A percentile compares a stretch with the other conserved stretches of the same genome.
phyloP scores from a whole-genome alignment of 345 rosid species.

The Lepidium didymum region DNA sequence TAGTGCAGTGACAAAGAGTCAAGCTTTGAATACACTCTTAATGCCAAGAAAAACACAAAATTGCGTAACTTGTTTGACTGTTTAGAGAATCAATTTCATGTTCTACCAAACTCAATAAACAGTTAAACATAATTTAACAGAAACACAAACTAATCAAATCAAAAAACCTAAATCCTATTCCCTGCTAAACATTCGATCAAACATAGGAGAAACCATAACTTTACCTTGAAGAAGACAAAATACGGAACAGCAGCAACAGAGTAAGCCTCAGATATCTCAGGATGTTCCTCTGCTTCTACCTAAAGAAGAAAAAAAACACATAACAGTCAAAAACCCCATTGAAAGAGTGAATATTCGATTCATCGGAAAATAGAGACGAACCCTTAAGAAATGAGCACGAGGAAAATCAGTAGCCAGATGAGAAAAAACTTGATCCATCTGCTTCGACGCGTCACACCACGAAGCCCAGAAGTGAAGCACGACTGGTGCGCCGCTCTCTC shows the following conservation, averaged over 20 bases:
- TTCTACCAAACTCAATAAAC: background rate
- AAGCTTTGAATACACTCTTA: too few relatives aligned
- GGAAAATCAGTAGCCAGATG: conserved; percentile 94
- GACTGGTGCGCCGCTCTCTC: conserved; percentile 45
- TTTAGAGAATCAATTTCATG: background rate
- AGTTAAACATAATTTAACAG: background rate
- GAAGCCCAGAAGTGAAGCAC: conserved; percentile 93
- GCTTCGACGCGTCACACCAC: conserved; percentile 99
- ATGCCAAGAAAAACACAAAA: too few relatives aligned
- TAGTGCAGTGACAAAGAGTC: too few relatives aligned
- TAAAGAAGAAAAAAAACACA: conserved; percentile 20
- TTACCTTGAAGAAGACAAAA: conserved; percentile 84
- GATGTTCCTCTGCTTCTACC: conserved; percentile 98
- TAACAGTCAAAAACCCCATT: background rate
- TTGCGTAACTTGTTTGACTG: too few relatives aligned
- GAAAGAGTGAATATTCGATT: background rate
- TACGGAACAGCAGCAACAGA: conserved; percentile 87
- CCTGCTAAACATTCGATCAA: background rate
- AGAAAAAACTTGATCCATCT: conserved; percentile 94
- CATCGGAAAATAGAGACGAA: background rate
- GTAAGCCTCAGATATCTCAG: conserved; percentile 77
- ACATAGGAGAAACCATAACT: background rate
- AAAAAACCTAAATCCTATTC: background rate
- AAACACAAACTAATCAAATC: background rate
- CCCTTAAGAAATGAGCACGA: conserved; percentile 68